These are phyloP conservation scores for Pochonia chlamydosporia DNA, from an alignment of 2,329 filamentous ascomycete species.

Conservation along the genomic window DNA sequence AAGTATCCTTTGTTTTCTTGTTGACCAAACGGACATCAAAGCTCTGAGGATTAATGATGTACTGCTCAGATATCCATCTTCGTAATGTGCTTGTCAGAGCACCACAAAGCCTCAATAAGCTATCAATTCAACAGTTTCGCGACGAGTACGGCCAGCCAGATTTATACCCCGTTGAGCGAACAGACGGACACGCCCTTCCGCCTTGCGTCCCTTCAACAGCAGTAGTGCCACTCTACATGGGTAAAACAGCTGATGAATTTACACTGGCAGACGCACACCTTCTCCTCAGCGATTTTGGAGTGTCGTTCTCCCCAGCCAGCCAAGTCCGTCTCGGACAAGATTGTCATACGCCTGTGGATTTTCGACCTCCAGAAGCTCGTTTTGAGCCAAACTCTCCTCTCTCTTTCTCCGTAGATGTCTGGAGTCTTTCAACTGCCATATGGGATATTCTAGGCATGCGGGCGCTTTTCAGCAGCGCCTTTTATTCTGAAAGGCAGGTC, in stretches of 20 bases:
- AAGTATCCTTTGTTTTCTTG: background rate
- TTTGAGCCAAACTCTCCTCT: conserved; percentile 28
- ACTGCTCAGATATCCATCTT: conserved; percentile 23
- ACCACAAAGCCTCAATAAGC: conserved; percentile 10
- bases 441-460: conserved; percentile 23
- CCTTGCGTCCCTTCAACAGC: conserved; percentile 22
- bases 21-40: no score
- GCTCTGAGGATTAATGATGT: background rate
- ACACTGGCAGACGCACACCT: conserved; percentile 15
- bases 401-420: conserved; percentile 30
- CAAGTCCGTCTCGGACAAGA: conserved; percentile 12
- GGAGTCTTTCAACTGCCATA: conserved; percentile 30
- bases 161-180: conserved; percentile 14
- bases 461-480: conserved; percentile 5
- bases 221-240: conserved; percentile 28
- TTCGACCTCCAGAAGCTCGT: conserved; percentile 26
- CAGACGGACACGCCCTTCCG: conserved; percentile 14
- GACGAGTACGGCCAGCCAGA: conserved; percentile 15
- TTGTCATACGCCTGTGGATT: conserved; percentile 23
- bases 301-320: conserved; percentile 22
- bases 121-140: conserved; percentile 15
- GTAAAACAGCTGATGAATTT: conserved; percentile 23
- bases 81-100: conserved; percentile 27
- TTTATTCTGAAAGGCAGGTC: background rate
- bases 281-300: conserved; percentile 28